Evolutionary conservation across 495 filamentous ascomycete genomes (phyloP), one percentile per base, ranked within the genome.

Genomic region (Cladorrhinum samala): DNA sequence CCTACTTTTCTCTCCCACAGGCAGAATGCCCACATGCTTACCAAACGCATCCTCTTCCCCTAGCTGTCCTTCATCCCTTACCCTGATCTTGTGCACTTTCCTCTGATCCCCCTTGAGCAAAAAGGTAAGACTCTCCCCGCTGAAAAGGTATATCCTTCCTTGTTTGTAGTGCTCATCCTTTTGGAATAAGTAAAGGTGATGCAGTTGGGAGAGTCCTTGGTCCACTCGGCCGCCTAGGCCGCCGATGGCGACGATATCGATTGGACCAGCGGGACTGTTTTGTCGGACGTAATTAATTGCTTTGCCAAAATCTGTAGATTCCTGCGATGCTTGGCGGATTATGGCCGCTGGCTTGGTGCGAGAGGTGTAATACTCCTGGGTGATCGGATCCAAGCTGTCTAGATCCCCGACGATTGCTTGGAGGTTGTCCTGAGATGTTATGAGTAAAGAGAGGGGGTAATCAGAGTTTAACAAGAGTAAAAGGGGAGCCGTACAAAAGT

Each of bases 141-240:
- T 90, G 49, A 94, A 71, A 2, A 98, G 77, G 57, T 84, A 90
- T 53, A 92, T 61, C 51, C 69, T 59, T 36, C 73, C 68, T 8
- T 72, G 61, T 61, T 68, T 64, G 33, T 78, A 74, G 39, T 58
- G 72, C 43, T 61, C 71, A 13, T 69, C 66, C 3, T 54, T 56
- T 56, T 81, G 78, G 62, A 79, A 80, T 49, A 85, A 66, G 59
- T 83, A 87, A 25, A 91, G 68, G 60, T 91, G 86, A 62, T 93
- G 88, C 40, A 98, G 75, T 46, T 92, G 85, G 24, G 89, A 90
- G 25, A 98, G 78, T 3, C 84, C 91, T 56, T 97, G 94, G 66
- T 98, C 93, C 6, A 95, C 87, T 23, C 93, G 81, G 2, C 94
- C 94, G 18, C 86, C 88, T 1, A 97, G 77, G 14, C 89, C 85